These are phyloP conservation scores for Pleurostoma richardsiae DNA, from an alignment of 2,329 filamentous ascomycete genomes.

Conservation along the genomic window DNA sequence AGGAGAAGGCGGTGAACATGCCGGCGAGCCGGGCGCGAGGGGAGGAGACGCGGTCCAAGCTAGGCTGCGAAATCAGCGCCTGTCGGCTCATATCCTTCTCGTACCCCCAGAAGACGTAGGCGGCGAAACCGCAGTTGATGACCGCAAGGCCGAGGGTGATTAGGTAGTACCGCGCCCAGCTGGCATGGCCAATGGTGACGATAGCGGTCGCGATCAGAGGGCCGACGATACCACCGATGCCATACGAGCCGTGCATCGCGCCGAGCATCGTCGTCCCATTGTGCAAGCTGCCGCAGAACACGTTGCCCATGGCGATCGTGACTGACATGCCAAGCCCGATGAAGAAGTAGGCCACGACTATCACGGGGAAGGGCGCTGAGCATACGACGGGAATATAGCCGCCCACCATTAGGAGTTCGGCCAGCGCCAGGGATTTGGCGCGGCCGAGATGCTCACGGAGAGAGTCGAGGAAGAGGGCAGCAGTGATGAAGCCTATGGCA, in stretches of 20 bases:
- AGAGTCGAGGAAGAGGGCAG: slow-evolving; percentile 64
- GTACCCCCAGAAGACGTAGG: slow-evolving; percentile 67
- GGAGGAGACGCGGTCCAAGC: slow-evolving; percentile 12
- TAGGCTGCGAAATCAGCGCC: slow-evolving; percentile 23
- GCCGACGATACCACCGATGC: slow-evolving; percentile 59
- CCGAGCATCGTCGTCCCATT: slow-evolving; percentile 54
- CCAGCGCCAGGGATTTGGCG: slow-evolving; percentile 55
- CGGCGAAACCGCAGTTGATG: slow-evolving; percentile 50
- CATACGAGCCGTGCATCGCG: slow-evolving; percentile 62
- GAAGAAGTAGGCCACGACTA: slow-evolving; percentile 66
- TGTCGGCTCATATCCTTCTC: slow-evolving; percentile 48
- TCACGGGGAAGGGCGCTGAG: slow-evolving; percentile 64
- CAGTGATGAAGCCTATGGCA: slow-evolving; percentile 69
- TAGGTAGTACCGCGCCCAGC: slow-evolving; percentile 71
- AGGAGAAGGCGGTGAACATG: slow-evolving; percentile 42
- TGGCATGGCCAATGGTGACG: slow-evolving; percentile 49
- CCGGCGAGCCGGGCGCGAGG: slow-evolving; percentile 24
- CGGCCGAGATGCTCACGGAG: slow-evolving; percentile 60
- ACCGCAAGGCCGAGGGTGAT: slow-evolving; percentile 56
- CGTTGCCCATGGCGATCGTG: slow-evolving; percentile 53
- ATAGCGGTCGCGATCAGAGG: slow-evolving; percentile 73
- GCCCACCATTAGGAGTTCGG: slow-evolving; percentile 49
- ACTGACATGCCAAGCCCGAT: slow-evolving; percentile 55
- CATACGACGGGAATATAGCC: slow-evolving; percentile 63
- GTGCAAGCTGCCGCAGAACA: slow-evolving; percentile 50